Percentiles rank a stretch among this genome's conserved stretches.
Conservation (phyloP, 2,329 filamentous ascomycete genomes). For the Huntiella bhutanensis region DNA sequence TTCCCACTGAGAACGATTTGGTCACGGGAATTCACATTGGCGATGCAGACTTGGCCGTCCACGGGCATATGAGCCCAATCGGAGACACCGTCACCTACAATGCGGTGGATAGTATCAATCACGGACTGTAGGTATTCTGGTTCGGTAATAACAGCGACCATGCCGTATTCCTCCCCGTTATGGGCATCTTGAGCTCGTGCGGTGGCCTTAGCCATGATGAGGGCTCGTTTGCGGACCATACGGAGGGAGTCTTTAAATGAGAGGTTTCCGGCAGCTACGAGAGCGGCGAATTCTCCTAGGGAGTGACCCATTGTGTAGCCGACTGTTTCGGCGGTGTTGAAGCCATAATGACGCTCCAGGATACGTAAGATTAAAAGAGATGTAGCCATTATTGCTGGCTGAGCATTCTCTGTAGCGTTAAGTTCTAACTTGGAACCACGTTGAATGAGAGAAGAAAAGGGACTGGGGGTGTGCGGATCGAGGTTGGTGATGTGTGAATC, state of each 20-base stretch:
- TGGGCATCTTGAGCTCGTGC: conserved; percentile 42
- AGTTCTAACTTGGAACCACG: conserved; percentile 59
- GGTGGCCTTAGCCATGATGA: conserved; percentile 67
- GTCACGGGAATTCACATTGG: conserved; percentile 89
- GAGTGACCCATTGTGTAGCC: conserved; percentile 82
- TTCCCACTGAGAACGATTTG: conserved; percentile 88
- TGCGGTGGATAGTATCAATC: conserved; percentile 52
- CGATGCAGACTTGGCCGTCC: conserved; percentile 62
- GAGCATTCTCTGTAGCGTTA: conserved; percentile 69
- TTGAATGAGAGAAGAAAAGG: conserved; percentile 60
- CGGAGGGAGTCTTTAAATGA: conserved; percentile 58
- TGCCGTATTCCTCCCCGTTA: conserved; percentile 64
- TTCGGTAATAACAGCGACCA: conserved; percentile 85
- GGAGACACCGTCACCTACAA: conserved; percentile 31
- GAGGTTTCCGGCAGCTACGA: conserved; percentile 70
- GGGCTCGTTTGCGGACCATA: conserved; percentile 58
- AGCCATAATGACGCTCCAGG: conserved; percentile 68
- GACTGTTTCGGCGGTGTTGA: conserved; percentile 48
- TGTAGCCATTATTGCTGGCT: conserved; percentile 91
- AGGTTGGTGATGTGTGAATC: conserved; percentile 30
- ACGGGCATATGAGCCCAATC: conserved; percentile 37
- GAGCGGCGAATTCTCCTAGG: conserved; percentile 77
- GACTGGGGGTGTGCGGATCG: conserved; percentile 34
- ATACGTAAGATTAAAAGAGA: conserved; percentile 78
- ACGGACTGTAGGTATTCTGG: conserved; percentile 52